Base-by-base conservation (phyloP, 2,329 filamentous ascomycete species). In the Camillea tinctor region DNA sequence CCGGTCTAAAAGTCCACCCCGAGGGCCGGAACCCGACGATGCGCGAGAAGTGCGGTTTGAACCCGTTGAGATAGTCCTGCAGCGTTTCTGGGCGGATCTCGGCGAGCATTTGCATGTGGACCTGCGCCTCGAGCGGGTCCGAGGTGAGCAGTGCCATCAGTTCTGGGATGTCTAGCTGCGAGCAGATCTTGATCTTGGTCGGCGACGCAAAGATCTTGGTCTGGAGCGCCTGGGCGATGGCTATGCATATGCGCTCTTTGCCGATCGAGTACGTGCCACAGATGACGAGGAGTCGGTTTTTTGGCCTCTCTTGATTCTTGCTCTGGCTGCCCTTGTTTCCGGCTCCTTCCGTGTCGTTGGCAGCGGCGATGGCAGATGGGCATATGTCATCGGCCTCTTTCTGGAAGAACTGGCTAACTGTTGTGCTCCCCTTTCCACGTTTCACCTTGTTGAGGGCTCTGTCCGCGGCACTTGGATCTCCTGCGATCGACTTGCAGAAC, bases 201-300 rank as follows among this genome's bases (percentile, higher is more conserved):
- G 92, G 80, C 1, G 92, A 87, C 0, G 94, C 94, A 71, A 90
- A 99, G 63, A 99, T 98, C 72, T 96, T 97, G 67, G 88, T 91
- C 48, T 87, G 81, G 2, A 99, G 81, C 0, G 93, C 93, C 68
- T 89, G 86, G 3, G 95, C 95, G 64, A 99, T 96, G 50, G 92
- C 93, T 30, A 97, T 82, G 73, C 94, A 98, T 66, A 99, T 93
- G 49, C 93, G 89, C 75, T 99, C 95, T 77, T 99, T 99, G 71
- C 95, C 95, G 69, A 99, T 99, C 68, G 91, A 96, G 77, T 99
- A 99, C 0, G 95, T 99, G 51, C 95, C 95, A 62, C 97, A 96
- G 6, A 99, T 86, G 4, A 99, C 91, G 0, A 99, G 84, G 2
- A 99, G 82, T 4, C 92, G 88, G 52, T 91, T 88, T 52, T 69